These are phyloP conservation scores for Xylaria sp. DNA, from an alignment of 2,329 filamentous ascomycete species.

Conservation along the genomic window DNA sequence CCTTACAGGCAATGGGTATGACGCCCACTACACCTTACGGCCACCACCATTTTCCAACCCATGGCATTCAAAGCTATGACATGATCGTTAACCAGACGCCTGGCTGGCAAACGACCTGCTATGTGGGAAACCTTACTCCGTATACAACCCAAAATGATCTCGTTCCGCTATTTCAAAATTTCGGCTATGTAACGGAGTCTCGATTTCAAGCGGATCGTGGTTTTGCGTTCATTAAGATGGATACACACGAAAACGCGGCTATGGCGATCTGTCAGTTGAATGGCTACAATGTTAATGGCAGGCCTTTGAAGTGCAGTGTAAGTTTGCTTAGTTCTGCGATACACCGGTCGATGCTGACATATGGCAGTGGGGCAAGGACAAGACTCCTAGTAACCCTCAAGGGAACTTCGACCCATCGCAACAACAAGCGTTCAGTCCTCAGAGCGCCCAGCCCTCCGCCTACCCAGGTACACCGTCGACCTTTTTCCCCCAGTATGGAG, in stretches of 20 bases:
- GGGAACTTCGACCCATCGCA: slow-evolving; percentile 82
- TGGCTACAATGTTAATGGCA: slow-evolving; percentile 96
- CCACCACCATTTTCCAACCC: slow-evolving; percentile 96
- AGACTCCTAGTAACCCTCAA: slow-evolving; percentile 78
- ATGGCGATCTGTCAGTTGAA: slow-evolving; percentile 99
- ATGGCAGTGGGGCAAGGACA: slow-evolving; percentile 96
- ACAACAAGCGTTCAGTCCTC: slow-evolving; percentile 74
- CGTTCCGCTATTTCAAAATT: slow-evolving; percentile 98
- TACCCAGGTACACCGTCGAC: slow-evolving; percentile 82
- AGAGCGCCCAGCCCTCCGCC: slow-evolving; percentile 75
- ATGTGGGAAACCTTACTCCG: slow-evolving; percentile 96
- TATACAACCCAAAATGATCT: slow-evolving; percentile 98
- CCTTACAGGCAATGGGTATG: slow-evolving; percentile 97
- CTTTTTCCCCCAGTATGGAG: slow-evolving; percentile 95
- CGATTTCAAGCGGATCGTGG: slow-evolving; percentile 98
- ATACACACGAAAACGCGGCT: slow-evolving; percentile 95
- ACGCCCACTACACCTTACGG: slow-evolving; percentile 96
- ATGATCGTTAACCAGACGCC: slow-evolving; percentile 96
- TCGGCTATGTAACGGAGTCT: slow-evolving; percentile 96
- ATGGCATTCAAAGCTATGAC: slow-evolving; percentile 96
- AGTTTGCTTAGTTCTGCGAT: slow-evolving; percentile 56
- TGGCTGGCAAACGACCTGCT: slow-evolving; percentile 97
- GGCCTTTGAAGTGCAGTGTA: slow-evolving; percentile 98
- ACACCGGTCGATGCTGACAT: slow-evolving; percentile 48
- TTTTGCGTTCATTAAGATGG: slow-evolving; percentile 99